Percentiles rank a stretch among this genome's conserved stretches.
phyloP scores from a whole-genome alignment of 2,329 filamentous ascomycete species.

The Cylindrodendrum hubeiense region DNA sequence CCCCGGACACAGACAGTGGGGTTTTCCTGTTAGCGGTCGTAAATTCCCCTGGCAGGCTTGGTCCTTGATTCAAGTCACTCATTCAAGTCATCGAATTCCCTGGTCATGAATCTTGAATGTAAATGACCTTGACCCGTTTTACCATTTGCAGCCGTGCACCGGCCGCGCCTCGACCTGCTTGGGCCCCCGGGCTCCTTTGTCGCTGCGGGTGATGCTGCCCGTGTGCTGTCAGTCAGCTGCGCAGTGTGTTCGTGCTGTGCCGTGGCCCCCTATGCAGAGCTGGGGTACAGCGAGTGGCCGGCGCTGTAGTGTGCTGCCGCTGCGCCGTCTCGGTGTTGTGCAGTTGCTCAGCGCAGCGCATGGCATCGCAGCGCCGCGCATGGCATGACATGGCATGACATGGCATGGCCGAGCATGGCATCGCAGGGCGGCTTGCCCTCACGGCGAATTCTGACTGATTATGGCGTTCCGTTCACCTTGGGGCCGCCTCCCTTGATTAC shows the following conservation, averaged over 20 bases:
- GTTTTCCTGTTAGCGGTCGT: slow-evolving; percentile 13
- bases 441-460: not conserved
- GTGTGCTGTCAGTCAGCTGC: not conserved
- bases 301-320: not conserved
- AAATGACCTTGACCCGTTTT: not conserved
- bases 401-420: not conserved
- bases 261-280: not conserved
- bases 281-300: not conserved
- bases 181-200: not conserved
- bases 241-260: not conserved
- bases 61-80: slow-evolving; percentile 5
- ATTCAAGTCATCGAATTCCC: slow-evolving; percentile 17
- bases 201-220: not conserved
- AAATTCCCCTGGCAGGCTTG: not conserved
- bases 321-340: not conserved
- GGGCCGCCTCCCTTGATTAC: not conserved
- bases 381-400: slow-evolving; percentile 11
- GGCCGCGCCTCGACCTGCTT: not conserved
- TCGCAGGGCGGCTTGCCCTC: not conserved
- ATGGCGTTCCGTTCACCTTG: slow-evolving; percentile 16
- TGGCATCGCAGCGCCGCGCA: slow-evolving; percentile 6
- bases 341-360: slow-evolving; percentile 1
- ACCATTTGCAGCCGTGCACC: not conserved
- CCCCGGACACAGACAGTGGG: slow-evolving; percentile 18
- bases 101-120: not conserved